A percentile compares a stretch with the other conserved stretches of the same genome.
Conservation (phyloP, 202 grass and related monocot genomes). For the Setaria viridis region DNA sequence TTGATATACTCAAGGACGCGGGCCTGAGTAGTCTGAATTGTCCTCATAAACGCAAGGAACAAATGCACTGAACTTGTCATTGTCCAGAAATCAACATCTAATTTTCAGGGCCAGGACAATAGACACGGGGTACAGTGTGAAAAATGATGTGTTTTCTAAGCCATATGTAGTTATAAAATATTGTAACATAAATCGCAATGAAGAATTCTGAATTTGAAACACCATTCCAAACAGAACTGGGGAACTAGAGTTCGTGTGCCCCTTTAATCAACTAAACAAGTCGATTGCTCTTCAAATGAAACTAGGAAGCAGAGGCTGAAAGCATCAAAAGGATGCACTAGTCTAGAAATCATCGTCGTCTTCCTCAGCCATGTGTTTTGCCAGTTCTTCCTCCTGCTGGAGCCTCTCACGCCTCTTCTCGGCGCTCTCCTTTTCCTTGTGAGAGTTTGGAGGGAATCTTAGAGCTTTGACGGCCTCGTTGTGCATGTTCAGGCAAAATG, state of each 20-base stretch:
- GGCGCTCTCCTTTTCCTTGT: conserved; percentile 81
- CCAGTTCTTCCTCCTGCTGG: conserved; percentile 89
- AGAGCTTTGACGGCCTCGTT: conserved; percentile 82
- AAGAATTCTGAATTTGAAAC: conserved; percentile 22
- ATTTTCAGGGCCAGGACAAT: too few species aligned
- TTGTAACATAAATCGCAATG: conserved; percentile 24
- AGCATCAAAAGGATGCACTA: conserved; percentile 14
- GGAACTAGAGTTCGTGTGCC: neutral
- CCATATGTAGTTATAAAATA: conserved; percentile 27
- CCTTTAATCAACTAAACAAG: neutral
- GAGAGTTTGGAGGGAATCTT: conserved; percentile 79
- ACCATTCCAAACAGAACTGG: neutral
- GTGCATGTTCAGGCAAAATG: conserved; percentile 94
- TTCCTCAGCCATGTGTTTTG: conserved; percentile 84
- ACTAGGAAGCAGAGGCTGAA: conserved; percentile 41
- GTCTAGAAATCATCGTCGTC: conserved; percentile 86
- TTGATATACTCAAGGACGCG: too few species aligned
- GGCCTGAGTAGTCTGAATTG: neutral
- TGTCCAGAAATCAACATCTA: neutral
- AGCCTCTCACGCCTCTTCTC: conserved; percentile 85
- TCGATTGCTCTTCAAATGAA: conserved; percentile 1
- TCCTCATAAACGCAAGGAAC: neutral
- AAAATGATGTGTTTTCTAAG: conserved; percentile 15
- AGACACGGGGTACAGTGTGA: too few species aligned
- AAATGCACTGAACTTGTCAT: neutral